phyloP scores from a whole-genome alignment of 768 basidiomycete genomes.

The Lanmaoa pseudosensibilis region DNA sequence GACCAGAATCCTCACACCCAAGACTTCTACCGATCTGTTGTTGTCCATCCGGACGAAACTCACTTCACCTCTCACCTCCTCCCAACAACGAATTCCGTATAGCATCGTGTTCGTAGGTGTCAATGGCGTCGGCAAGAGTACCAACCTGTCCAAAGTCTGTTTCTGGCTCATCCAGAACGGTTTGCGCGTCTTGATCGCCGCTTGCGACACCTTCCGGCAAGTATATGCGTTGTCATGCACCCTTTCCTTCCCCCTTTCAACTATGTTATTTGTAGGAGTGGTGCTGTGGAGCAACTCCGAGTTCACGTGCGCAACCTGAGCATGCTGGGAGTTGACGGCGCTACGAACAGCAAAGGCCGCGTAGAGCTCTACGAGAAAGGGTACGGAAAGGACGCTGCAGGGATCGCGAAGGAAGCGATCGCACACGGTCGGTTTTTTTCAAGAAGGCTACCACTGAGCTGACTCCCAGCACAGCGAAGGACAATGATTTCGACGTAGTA shows the following conservation, averaged over 20 bases:
- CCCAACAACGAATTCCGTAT: conserved; percentile 82
- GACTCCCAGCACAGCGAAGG: conserved; percentile 56
- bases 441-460: neutral
- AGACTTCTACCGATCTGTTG: conserved; percentile 94
- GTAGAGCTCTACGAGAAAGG: conserved; percentile 96
- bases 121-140: conserved; percentile 98
- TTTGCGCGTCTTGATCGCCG: conserved; percentile 90
- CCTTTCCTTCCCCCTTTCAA: neutral
- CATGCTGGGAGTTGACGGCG: conserved; percentile 73
- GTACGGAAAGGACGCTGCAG: conserved; percentile 99
- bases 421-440: conserved; percentile 61
- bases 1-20: conserved; percentile 93
- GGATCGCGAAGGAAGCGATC: conserved; percentile 95
- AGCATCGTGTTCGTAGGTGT: conserved; percentile 96
- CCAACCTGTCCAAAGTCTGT: conserved; percentile 96
- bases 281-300: conserved; percentile 95
- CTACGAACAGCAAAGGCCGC: conserved; percentile 64
- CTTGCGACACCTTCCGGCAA: conserved; percentile 95
- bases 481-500: conserved; percentile 93
- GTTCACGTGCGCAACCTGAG: conserved; percentile 95
- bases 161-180: conserved; percentile 99
- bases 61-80: conserved; percentile 68
- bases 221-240: conserved; percentile 15
- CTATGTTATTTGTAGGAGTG: conserved; percentile 55
- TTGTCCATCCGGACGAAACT: conserved; percentile 90